phyloP scores from a whole-genome alignment of 129 eudicot genomes.

The Heracleum sosnowskyi region DNA sequence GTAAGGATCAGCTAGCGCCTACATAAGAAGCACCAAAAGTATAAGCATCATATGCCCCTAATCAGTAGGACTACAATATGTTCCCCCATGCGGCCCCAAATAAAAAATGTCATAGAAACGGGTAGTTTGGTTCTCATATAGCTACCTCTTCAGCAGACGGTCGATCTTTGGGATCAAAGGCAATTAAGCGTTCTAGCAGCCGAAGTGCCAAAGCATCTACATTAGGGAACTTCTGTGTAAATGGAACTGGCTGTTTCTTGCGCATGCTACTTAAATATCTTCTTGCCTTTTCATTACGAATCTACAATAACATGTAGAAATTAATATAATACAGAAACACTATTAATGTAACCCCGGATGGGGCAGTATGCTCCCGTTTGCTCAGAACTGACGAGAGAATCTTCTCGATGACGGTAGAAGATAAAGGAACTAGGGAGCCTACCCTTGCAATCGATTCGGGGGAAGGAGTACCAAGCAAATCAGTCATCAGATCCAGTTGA shows the following conservation, averaged over 20 bases:
- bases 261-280: constrained; percentile 79
- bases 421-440: constrained; percentile 15
- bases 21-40: constrained; percentile 14
- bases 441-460: constrained; percentile 79
- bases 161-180: constrained; percentile 92
- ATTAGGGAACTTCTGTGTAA: constrained; percentile 60
- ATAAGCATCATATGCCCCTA: background rate
- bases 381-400: background rate
- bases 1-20: constrained; percentile 88
- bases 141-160: constrained; percentile 88
- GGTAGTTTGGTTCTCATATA: background rate
- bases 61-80: background rate
- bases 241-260: constrained; percentile 66
- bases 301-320: constrained; percentile 26
- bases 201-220: constrained; percentile 71
- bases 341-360: background rate
- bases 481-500: constrained; percentile 82
- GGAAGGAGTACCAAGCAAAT: constrained; percentile 84
- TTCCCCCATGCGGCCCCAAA: background rate
- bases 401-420: background rate
- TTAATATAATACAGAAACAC: background rate
- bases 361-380: background rate
- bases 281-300: constrained; percentile 94
- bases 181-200: constrained; percentile 65
- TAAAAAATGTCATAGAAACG: background rate